Conservation (phyloP, 2,329 filamentous ascomycete species). For the Penicillium palitans region DNA sequence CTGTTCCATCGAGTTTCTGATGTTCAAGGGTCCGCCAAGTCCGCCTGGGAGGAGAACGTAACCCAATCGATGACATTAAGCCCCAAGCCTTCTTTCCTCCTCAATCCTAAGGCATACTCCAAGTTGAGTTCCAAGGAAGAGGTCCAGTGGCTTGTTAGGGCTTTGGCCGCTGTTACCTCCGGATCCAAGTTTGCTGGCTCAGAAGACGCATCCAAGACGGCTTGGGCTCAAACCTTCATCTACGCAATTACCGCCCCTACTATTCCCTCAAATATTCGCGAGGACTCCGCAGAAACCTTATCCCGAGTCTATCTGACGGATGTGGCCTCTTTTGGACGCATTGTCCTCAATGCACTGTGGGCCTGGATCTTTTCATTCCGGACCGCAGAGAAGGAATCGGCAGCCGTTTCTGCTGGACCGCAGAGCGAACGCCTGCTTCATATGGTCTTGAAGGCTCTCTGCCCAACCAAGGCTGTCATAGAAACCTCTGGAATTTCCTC, state of each 20-base stretch:
- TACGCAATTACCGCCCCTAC: slow-evolving; percentile 68
- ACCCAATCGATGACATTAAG: slow-evolving; percentile 67
- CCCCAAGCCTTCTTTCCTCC: slow-evolving; percentile 83
- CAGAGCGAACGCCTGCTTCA: slow-evolving; percentile 63
- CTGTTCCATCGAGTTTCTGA: slow-evolving; percentile 58
- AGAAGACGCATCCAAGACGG: slow-evolving; percentile 53
- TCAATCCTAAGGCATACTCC: slow-evolving; percentile 80
- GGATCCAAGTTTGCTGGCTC: slow-evolving; percentile 54
- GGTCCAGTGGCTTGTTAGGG: slow-evolving; percentile 71
- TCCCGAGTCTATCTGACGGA: slow-evolving; percentile 64
- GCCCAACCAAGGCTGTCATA: slow-evolving; percentile 31
- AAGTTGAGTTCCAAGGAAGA: slow-evolving; percentile 77
- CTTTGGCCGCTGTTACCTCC: slow-evolving; percentile 63
- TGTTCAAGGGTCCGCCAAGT: slow-evolving; percentile 56
- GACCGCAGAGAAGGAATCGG: slow-evolving; percentile 73
- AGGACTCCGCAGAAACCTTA: slow-evolving; percentile 62
- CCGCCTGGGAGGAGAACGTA: slow-evolving; percentile 51
- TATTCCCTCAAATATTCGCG: slow-evolving; percentile 63
- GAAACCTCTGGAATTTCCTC: slow-evolving; percentile 39
- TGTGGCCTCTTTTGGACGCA: slow-evolving; percentile 59
- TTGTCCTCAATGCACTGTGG: slow-evolving; percentile 75
- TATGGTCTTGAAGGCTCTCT: slow-evolving; percentile 52
- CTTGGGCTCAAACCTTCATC: slow-evolving; percentile 85
- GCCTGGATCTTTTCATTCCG: slow-evolving; percentile 70
- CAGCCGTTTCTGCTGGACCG: slow-evolving; percentile 65